phyloP scores from a whole-genome alignment of 129 eudicot genomes.

The Ambrosia artemisiifolia region DNA sequence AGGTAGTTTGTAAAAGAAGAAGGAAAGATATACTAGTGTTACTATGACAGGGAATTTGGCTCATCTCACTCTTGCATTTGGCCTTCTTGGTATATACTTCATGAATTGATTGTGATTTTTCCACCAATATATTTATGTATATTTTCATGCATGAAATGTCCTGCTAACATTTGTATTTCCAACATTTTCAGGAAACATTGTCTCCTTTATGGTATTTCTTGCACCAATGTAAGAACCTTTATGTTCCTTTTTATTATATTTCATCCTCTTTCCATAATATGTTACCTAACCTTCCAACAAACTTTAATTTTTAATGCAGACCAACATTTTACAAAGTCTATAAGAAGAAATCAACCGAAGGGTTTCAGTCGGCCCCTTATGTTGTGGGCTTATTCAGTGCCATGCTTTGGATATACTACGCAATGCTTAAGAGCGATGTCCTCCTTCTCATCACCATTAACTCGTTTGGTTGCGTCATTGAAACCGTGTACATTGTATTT shows the following conservation, averaged over 20 bases:
- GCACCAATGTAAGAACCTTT: slow-evolving; percentile 55
- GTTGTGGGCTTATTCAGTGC: slow-evolving; percentile 68
- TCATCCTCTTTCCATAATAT: too few species aligned
- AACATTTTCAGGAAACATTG: slow-evolving; percentile 37
- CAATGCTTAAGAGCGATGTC: slow-evolving; percentile 44
- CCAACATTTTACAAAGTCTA: slow-evolving; percentile 22
- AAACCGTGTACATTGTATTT: slow-evolving; percentile 47
- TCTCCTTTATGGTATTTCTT: slow-evolving; percentile 29
- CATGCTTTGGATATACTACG: slow-evolving; percentile 64
- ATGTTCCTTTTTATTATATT: too few species aligned
- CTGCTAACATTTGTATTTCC: neutral
- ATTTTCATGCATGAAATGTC: neutral
- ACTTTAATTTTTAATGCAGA: slow-evolving; percentile 25
- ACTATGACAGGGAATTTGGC: too few species aligned
- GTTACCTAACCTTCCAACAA: neutral
- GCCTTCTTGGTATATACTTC: slow-evolving; percentile 31
- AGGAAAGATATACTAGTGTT: too few species aligned
- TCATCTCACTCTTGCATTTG: slow-evolving; percentile 34
- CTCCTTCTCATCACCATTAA: slow-evolving; percentile 59
- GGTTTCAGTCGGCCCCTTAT: slow-evolving; percentile 62
- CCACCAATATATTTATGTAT: too few species aligned
- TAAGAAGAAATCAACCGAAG: slow-evolving; percentile 63
- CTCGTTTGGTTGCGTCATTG: slow-evolving; percentile 48
- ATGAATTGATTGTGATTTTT: too few species aligned
- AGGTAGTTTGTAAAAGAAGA: too few species aligned